These are phyloP conservation scores for Lactarius vividus DNA, from an alignment of 768 basidiomycete species.

Conservation along the genomic window DNA sequence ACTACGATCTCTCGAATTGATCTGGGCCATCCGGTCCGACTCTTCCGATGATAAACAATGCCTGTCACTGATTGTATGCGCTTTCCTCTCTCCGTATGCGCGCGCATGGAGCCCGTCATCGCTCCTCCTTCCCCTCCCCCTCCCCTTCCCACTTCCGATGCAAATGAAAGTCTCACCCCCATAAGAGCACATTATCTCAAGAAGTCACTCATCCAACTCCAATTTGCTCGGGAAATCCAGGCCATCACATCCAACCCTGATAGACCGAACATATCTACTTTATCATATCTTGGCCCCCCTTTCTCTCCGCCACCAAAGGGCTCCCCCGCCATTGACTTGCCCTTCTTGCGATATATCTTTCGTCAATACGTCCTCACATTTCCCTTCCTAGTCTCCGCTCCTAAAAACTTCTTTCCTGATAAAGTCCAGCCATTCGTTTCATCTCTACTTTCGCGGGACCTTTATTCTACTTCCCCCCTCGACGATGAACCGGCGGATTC, in stretches of 20 bases:
- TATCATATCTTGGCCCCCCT: conserved; percentile 87
- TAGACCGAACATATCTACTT: conserved; percentile 51
- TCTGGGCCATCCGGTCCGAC: conserved; percentile 12
- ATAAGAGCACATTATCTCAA: conserved; percentile 97
- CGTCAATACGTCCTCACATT: conserved; percentile 92
- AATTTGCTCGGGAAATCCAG: conserved; percentile 78
- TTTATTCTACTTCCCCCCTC: conserved; percentile 58
- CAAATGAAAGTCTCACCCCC: conserved; percentile 58
- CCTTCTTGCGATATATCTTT: conserved; percentile 87
- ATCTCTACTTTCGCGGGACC: conserved; percentile 75
- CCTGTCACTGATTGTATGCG: background rate
- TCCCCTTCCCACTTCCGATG: background rate
- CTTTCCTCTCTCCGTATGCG: background rate
- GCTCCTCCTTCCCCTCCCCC: background rate
- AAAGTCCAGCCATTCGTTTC: conserved; percentile 95
- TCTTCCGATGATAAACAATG: background rate
- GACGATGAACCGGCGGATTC: conserved; percentile 53
- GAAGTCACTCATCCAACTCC: conserved; percentile 87
- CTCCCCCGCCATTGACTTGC: conserved; percentile 64
- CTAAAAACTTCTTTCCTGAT: conserved; percentile 86
- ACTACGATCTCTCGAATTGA: background rate
- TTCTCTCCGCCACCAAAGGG: conserved; percentile 70
- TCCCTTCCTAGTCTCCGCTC: conserved; percentile 89
- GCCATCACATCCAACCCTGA: conserved; percentile 51
- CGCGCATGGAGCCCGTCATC: background rate